Evolutionary conservation across 176 grass and related monocot species (phyloP).

Genomic region (Leersia perrieri): DNA sequence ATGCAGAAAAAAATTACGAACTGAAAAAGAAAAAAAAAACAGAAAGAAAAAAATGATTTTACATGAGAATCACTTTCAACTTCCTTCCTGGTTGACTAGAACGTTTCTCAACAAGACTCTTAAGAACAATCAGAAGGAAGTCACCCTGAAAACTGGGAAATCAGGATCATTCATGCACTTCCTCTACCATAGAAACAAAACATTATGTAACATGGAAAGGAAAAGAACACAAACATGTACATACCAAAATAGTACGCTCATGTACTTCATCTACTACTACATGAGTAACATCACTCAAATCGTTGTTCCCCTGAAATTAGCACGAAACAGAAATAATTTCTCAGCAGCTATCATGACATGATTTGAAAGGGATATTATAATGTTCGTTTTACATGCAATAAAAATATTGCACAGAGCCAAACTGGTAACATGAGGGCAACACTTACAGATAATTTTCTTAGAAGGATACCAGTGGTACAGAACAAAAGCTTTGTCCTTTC

Average conservation of each 20-base stretch:
- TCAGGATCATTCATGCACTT: slow-evolving; percentile 38
- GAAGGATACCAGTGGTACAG: slow-evolving; percentile 96
- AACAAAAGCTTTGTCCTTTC: slow-evolving; percentile 91
- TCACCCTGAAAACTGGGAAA: slow-evolving; percentile 61
- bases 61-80: slow-evolving; percentile 99
- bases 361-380: slow-evolving; percentile 10
- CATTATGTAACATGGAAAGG: slow-evolving; percentile 30
- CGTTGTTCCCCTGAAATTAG: slow-evolving; percentile 69
- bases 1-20: slow-evolving; percentile 21
- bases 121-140: slow-evolving; percentile 87
- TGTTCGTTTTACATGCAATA: slow-evolving; percentile 18
- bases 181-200: slow-evolving; percentile 34
- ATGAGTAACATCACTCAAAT: slow-evolving; percentile 90
- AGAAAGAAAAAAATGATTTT: slow-evolving; percentile 13
- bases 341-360: slow-evolving; percentile 20
- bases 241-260: slow-evolving; percentile 95
- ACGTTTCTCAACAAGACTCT: slow-evolving; percentile 79
- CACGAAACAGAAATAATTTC: slow-evolving; percentile 13
- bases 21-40: slow-evolving; percentile 2
- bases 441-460: slow-evolving; percentile 86
- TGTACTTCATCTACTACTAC: slow-evolving; percentile 97
- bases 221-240: slow-evolving; percentile 14
- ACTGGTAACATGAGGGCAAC: not conserved
- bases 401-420: slow-evolving; percentile 27
- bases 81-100: slow-evolving; percentile 51